These are phyloP conservation scores for Tetracladium maxilliforme DNA, from an alignment of 2,329 filamentous ascomycete genomes.

Conservation along the genomic window DNA sequence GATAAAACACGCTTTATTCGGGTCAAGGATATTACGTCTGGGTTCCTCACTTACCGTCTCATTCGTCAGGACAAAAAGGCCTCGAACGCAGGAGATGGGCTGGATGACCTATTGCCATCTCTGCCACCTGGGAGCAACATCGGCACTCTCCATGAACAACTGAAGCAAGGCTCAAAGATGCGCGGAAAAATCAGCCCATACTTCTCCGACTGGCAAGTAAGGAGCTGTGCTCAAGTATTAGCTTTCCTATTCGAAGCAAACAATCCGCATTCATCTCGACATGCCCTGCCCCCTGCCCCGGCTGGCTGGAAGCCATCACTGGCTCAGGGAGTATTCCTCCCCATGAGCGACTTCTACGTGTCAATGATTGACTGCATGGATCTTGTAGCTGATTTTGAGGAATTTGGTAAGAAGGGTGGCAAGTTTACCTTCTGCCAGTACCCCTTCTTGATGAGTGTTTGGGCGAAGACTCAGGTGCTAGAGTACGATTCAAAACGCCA, in stretches of 20 bases:
- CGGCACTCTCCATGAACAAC: conserved; percentile 63
- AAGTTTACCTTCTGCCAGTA: conserved; percentile 88
- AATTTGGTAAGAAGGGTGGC: conserved; percentile 62
- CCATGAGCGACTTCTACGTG: conserved; percentile 79
- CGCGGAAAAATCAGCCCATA: too few relatives aligned
- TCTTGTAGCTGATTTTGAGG: conserved; percentile 71
- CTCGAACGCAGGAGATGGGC: conserved; percentile 45
- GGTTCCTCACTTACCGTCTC: conserved; percentile 71
- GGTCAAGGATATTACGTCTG: conserved; percentile 61
- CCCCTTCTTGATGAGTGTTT: conserved; percentile 81
- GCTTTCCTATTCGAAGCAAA: conserved; percentile 74
- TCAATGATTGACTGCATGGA: conserved; percentile 78
- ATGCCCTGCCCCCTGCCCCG: conserved; percentile 19
- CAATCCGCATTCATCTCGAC: conserved; percentile 25
- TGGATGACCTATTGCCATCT: conserved; percentile 55
- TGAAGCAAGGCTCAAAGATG: conserved; percentile 57
- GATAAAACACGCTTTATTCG: conserved; percentile 52
- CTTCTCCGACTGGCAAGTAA: conserved; percentile 94
- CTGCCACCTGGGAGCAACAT: conserved; percentile 42
- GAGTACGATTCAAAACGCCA: conserved; percentile 79
- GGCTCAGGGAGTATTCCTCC: conserved; percentile 50
- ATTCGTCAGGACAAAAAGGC: conserved; percentile 53
- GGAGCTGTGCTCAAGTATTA: conserved; percentile 66
- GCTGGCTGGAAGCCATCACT: conserved; percentile 24
- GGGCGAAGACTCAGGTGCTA: conserved; percentile 80